A percentile compares a stretch with the other conserved stretches of the same genome.
Conservation (phyloP, 176 grass and related monocot species). For the Leersia perrieri region DNA sequence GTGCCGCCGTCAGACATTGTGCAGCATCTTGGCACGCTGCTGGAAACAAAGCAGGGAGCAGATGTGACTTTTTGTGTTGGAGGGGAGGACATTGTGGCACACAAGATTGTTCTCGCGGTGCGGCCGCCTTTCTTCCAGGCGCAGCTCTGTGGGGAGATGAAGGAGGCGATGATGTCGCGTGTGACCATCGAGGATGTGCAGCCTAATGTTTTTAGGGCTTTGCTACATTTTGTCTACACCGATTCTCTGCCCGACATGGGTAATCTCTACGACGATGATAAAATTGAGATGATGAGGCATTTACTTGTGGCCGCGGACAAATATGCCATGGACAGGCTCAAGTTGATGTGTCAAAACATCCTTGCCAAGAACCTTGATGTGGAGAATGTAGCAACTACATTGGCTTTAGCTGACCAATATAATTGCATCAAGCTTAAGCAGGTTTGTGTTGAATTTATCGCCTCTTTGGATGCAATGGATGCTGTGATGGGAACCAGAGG, state of each 20-base stretch:
- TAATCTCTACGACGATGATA: background rate
- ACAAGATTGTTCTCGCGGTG: conserved; percentile 28
- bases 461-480: background rate
- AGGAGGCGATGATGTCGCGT: background rate
- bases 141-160: conserved; percentile 3
- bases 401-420: conserved; percentile 39
- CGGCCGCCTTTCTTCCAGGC: conserved; percentile 17
- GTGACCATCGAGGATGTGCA: conserved; percentile 40
- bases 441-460: conserved; percentile 32
- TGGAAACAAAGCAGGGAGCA: background rate
- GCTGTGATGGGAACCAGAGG: background rate
- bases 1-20: conserved; percentile 13
- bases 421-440: conserved; percentile 15
- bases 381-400: conserved; percentile 23
- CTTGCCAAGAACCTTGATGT: conserved; percentile 14
- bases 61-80: conserved; percentile 33
- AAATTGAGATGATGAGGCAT: conserved; percentile 13
- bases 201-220: conserved; percentile 15
- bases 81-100: conserved; percentile 19
- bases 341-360: conserved; percentile 14
- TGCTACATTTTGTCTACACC: conserved; percentile 40
- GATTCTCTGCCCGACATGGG: conserved; percentile 21
- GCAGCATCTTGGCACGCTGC: background rate
- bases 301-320: conserved; percentile 42
- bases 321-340: conserved; percentile 39